Evolutionary conservation across 2,329 filamentous ascomycete genomes (phyloP).

Genomic region (Xylariales sp.): DNA sequence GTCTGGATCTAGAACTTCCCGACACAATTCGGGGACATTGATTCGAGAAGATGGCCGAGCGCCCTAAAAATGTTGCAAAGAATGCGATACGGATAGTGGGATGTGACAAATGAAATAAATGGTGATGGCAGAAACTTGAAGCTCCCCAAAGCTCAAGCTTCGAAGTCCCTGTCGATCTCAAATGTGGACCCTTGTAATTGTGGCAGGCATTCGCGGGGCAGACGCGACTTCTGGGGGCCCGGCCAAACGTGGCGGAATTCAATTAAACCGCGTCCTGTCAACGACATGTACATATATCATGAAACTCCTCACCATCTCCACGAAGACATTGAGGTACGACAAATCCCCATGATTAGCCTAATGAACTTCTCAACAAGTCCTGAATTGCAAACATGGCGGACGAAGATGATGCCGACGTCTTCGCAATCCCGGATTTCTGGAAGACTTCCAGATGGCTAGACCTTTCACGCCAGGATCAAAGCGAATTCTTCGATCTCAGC

Average conservation of each 20-base stretch:
- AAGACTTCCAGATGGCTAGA: slow-evolving; percentile 47
- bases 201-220: not conserved
- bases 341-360: too few relatives aligned
- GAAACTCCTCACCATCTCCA: too few relatives aligned
- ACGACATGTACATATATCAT: too few relatives aligned
- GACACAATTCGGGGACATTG: too few relatives aligned
- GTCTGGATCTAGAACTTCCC: too few relatives aligned
- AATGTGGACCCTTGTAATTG: not conserved
- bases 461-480: slow-evolving; percentile 18
- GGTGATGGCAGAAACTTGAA: not conserved
- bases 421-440: slow-evolving; percentile 60
- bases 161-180: slow-evolving; percentile 4
- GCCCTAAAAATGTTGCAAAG: not conserved
- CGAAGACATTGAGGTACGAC: too few relatives aligned
- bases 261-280: not conserved
- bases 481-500: slow-evolving; percentile 40
- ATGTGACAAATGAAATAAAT: too few relatives aligned
- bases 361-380: too few relatives aligned
- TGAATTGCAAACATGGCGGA: slow-evolving; percentile 31
- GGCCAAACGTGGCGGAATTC: too few relatives aligned
- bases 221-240: not conserved
- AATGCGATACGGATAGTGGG: not conserved
- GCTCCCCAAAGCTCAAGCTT: not conserved
- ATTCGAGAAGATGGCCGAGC: too few relatives aligned
- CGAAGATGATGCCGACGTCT: slow-evolving; percentile 49